Conservation (phyloP, 2,329 filamentous ascomycete species). For the Hypoxylon sp. region DNA sequence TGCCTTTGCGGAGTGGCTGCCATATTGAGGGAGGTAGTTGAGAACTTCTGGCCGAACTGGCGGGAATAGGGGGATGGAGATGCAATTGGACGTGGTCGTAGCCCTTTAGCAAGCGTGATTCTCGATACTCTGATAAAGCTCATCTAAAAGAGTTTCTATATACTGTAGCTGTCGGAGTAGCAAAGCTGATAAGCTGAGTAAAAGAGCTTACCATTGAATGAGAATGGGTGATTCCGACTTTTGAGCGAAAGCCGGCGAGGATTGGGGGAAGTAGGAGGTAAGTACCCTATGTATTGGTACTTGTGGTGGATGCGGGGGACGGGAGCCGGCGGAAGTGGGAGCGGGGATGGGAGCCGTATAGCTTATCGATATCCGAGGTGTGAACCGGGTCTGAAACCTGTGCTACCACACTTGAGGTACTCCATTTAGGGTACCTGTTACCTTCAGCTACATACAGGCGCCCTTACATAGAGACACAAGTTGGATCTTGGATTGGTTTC, state of each 20-base stretch:
- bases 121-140: slow-evolving; percentile 20
- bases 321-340: slow-evolving; percentile 16
- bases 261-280: background rate
- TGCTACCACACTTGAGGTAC: background rate
- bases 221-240: slow-evolving; percentile 28
- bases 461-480: background rate
- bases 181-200: background rate
- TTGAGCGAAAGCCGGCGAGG: slow-evolving; percentile 27
- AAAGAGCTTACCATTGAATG: background rate
- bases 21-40: slow-evolving; percentile 42
- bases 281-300: background rate
- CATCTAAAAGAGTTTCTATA: slow-evolving; percentile 19
- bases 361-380: slow-evolving; percentile 37
- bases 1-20: slow-evolving; percentile 42
- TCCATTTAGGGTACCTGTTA: background rate
- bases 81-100: slow-evolving; percentile 22
- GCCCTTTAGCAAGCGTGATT: slow-evolving; percentile 18
- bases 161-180: background rate
- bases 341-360: slow-evolving; percentile 28
- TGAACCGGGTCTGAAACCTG: background rate
- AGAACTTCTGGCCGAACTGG: slow-evolving; percentile 34
- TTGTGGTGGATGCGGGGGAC: slow-evolving; percentile 30
- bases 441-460: background rate
- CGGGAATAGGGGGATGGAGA: slow-evolving; percentile 3
- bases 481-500: background rate